Evolutionary conservation across 1,139 yeast genomes (phyloP), one percentile per base, ranked within the genome.

Genomic region (Magnusiomyces sp.): DNA sequence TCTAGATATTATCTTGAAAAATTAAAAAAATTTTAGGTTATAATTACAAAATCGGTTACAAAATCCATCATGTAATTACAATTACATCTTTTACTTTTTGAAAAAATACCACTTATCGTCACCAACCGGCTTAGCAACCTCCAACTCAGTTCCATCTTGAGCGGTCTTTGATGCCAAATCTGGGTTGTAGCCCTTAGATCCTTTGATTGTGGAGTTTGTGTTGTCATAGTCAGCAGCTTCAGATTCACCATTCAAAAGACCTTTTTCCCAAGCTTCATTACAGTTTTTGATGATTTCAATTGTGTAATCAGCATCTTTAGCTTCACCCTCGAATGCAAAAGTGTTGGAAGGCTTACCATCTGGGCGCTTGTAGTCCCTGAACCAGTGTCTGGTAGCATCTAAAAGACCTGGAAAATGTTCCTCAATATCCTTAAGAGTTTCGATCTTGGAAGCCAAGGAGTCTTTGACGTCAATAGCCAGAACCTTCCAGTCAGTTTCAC

Each of bases 401-500:
- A 92, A 73, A 53, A 92, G 75, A 20, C 94, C 94, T 36, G 98
- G 98, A 73, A 88, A 80, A 62, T 79, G 76, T 47, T 73, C 72
- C 63, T 84, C 87, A 41, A 92, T 95, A 67, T 92, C 98, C 61
- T 77, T 79, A 54, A 92, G 77, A 67, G 82, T 89, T 65, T 85
- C 77, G 62, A 92, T 72, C 66, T 82, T 76, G 41, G 78, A 59
- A 42, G 95, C 90, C 63, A 86, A 72, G 51, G 94, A 90, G 67
- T 92, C 97, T 56, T 79, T 75, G 54, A 79, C 76, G 62, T 89
- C 90, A 58, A 92, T 87, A 46, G 80, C 95, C 60, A 92, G 81
- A 55, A 92, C 76, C 73, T 92, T 92, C 98, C 98, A 92, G 71
- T 92, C 98, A 53, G 96, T 77, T 71, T 92, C 98, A 58, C 97